Percentiles rank a stretch among this genome's conserved stretches.
phyloP scores from a whole-genome alignment of 164 flowering plant species.

The Vitis rupestris region DNA sequence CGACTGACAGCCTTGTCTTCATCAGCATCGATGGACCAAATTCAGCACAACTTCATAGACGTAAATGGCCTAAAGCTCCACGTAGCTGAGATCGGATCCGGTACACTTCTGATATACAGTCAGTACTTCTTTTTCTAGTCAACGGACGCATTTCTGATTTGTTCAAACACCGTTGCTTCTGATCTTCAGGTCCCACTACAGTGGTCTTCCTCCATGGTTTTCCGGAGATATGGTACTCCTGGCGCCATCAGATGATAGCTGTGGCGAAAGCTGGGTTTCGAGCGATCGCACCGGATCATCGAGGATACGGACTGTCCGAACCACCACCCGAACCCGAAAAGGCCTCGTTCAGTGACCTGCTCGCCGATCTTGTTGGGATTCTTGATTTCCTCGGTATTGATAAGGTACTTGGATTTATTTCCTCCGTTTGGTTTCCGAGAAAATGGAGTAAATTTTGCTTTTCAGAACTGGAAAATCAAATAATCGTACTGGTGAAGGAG shows the following conservation, averaged over 20 bases:
- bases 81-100: conserved; percentile 51
- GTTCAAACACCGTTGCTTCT: too few species aligned
- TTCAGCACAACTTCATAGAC: conserved; percentile 41
- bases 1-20: too few species aligned
- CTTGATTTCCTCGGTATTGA: conserved; percentile 32
- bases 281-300: conserved; percentile 43
- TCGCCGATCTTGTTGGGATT: conserved; percentile 33
- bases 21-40: conserved; percentile 36
- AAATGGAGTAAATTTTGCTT: not conserved
- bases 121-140: too few species aligned
- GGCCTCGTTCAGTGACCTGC: conserved; percentile 32
- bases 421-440: not conserved
- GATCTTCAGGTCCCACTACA: conserved; percentile 28
- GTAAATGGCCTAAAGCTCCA: conserved; percentile 50
- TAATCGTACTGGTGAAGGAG: too few species aligned
- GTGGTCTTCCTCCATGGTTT: conserved; percentile 63
- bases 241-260: conserved; percentile 70
- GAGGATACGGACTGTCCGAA: conserved; percentile 50
- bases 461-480: too few species aligned
- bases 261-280: conserved; percentile 47
- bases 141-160: too few species aligned
- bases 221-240: conserved; percentile 72
- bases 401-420: conserved; percentile 28
- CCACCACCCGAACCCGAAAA: conserved; percentile 38
- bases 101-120: conserved; percentile 1